Evolutionary conservation across 139 green algal genomes (phyloP).

Genomic region (Tetradesmus obliquus): DNA sequence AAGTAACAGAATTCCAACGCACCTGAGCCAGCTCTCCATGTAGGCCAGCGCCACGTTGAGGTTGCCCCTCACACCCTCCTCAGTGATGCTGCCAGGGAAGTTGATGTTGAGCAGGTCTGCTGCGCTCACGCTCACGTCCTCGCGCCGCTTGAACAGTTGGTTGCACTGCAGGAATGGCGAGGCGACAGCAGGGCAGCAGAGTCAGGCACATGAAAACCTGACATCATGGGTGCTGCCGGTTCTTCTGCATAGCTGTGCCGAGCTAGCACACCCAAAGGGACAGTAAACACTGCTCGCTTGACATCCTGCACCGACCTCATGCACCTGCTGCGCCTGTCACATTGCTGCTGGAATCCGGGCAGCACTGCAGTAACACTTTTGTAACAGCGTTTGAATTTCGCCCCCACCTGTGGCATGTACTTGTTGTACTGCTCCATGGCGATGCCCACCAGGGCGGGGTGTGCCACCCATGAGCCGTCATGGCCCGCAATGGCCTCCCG

Average conservation of each 20-base stretch:
- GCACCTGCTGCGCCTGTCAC: neutral
- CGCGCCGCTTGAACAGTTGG: conserved; percentile 54
- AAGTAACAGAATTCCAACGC: neutral
- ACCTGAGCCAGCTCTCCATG: conserved; percentile 88
- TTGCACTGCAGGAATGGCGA: neutral
- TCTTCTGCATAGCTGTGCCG: neutral
- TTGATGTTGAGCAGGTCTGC: conserved; percentile 72
- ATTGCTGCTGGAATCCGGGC: neutral
- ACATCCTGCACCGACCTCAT: neutral
- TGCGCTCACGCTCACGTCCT: conserved; percentile 70
- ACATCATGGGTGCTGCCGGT: too few species aligned
- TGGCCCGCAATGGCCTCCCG: conserved; percentile 89
- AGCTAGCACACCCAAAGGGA: neutral
- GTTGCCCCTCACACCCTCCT: conserved; percentile 76
- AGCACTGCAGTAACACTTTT: neutral
- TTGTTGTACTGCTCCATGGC: conserved; percentile 76
- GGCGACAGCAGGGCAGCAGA: neutral
- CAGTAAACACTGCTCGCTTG: neutral
- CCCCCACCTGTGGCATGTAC: conserved; percentile 76
- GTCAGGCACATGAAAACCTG: too few species aligned
- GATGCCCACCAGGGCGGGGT: conserved; percentile 81
- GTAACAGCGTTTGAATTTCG: neutral
- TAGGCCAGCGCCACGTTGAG: conserved; percentile 84
- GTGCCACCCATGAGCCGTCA: conserved; percentile 90
- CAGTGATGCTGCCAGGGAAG: conserved; percentile 65